Base-by-base conservation (phyloP, 2,329 filamentous ascomycete species). In the Arthrobotrys entomopaga region DNA sequence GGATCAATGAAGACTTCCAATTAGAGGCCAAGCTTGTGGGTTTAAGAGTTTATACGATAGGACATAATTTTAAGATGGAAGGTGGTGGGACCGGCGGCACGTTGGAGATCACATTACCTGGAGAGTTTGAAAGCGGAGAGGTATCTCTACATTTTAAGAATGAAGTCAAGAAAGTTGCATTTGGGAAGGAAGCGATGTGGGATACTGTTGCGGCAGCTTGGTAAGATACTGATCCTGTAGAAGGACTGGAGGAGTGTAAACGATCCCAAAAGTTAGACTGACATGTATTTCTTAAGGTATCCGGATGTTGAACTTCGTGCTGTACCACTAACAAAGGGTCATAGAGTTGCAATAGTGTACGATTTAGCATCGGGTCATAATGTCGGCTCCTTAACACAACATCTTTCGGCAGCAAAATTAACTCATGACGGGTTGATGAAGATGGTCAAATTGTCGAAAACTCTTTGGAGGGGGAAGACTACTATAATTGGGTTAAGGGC, bases 261-360 rank as follows among this genome's bases (percentile, higher is more conserved):
- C 7, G n/a, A 16, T 46, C 16, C 6, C n/a, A 46, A n/a, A n/a
- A 46, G 13, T n/a, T 46, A 10, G 13, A 46, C 13, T 26, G 13
- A 11, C n/a, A 29, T 19, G 26, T 46, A 61, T 61, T 13, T 7
- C 10, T 34, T 1, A 34, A 69, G 57, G 56, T 60, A 56, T 24
- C 20, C 8, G n/a, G 56, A 54, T 26, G 65, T 69, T 6, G 46
- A 22, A 3, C 26, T 24, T 24, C 7, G 24, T 8, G 16, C 22
- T 20, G 13, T 34, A 22, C 15, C 15, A 2, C 26, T 63, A 10
- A 15, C 22, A 8, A 24, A 34, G 3, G 65, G 65, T 2, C 49
- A 69, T 26, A 61, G 59, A 50, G 49, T 69, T n/a, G 57, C 56
- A 15, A 11, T 69, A 2, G 16, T 61, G 1, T 69, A 63, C 19